Evolutionary conservation across 192 early-diverging fungal species (phyloP).

Genomic region (Coemansia nantahalensis): DNA sequence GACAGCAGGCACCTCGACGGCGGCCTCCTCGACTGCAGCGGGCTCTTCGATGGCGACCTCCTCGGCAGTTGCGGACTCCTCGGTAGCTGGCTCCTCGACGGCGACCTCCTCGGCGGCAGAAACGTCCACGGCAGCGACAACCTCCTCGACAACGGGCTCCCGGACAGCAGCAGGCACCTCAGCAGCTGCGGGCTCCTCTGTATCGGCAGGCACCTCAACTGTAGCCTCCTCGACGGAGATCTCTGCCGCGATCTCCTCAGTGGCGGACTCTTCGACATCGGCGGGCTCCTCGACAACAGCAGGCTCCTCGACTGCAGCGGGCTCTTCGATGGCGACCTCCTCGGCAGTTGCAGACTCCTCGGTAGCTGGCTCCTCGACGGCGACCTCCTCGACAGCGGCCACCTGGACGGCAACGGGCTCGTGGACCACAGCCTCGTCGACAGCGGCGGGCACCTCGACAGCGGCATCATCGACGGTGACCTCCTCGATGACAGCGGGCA

Average conservation of each 20-base stretch:
- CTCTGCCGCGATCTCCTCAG: too few relatives aligned
- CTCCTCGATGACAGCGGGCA: neutral
- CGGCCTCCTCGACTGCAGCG: neutral
- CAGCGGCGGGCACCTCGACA: too few relatives aligned
- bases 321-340: neutral
- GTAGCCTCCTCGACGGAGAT: too few relatives aligned
- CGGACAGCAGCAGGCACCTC: too few relatives aligned
- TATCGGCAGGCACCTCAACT: too few relatives aligned
- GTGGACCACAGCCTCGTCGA: neutral
- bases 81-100: too few relatives aligned
- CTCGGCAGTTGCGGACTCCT: neutral
- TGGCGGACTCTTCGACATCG: neutral
- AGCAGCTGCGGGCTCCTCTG: too few relatives aligned
- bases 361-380: neutral
- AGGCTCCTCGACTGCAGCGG: neutral
- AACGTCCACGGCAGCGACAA: neutral
- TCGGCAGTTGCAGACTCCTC: slow-evolving; percentile 3
- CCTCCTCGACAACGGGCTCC: too few relatives aligned
- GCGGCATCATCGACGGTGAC: neutral
- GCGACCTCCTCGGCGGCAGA: neutral
- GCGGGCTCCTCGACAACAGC: neutral
- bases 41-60: too few relatives aligned
- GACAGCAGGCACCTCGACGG: too few relatives aligned
- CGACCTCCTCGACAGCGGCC: too few relatives aligned
- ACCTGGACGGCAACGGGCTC: neutral